A percentile compares a stretch with the other conserved stretches of the same genome.
Conservation (phyloP, 768 basidiomycete species). For the Neoboletus brunneissimus region DNA sequence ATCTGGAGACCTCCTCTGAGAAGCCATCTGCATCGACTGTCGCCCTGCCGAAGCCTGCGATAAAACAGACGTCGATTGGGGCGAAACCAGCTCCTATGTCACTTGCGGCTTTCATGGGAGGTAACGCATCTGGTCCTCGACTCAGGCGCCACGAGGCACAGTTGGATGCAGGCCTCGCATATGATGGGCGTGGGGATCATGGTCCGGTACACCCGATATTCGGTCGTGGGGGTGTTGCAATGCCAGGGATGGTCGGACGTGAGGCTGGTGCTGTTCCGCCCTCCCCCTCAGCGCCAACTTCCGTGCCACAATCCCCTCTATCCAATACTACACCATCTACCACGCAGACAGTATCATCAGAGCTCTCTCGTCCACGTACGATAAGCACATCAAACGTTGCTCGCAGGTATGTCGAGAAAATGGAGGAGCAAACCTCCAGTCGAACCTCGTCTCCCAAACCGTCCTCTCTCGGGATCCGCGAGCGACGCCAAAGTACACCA, state of each 20-base stretch:
- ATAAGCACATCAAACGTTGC: conserved; percentile 36
- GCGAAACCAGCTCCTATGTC: conserved; percentile 54
- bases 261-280: conserved; percentile 6
- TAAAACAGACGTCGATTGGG: conserved; percentile 10
- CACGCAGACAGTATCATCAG: conserved; percentile 12
- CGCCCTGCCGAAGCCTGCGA: conserved; percentile 12
- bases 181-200: conserved; percentile 55
- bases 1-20: conserved; percentile 8
- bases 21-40: conserved; percentile 1
- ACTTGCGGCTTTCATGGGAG: conserved; percentile 80
- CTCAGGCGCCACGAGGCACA: conserved; percentile 74
- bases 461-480: conserved; percentile 34
- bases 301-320: background rate
- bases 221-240: conserved; percentile 69
- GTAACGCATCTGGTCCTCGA: conserved; percentile 69
- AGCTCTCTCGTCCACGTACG: conserved; percentile 27
- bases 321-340: background rate
- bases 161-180: conserved; percentile 61
- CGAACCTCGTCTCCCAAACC: conserved; percentile 30
- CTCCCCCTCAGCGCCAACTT: conserved; percentile 5
- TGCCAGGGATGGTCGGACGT: conserved; percentile 61
- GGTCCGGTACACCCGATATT: conserved; percentile 70
- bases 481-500: conserved; percentile 53
- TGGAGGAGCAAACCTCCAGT: conserved; percentile 37
- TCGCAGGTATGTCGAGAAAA: conserved; percentile 36